Conservation (phyloP, 768 basidiomycete species). For the Mycena epipterygia region DNA sequence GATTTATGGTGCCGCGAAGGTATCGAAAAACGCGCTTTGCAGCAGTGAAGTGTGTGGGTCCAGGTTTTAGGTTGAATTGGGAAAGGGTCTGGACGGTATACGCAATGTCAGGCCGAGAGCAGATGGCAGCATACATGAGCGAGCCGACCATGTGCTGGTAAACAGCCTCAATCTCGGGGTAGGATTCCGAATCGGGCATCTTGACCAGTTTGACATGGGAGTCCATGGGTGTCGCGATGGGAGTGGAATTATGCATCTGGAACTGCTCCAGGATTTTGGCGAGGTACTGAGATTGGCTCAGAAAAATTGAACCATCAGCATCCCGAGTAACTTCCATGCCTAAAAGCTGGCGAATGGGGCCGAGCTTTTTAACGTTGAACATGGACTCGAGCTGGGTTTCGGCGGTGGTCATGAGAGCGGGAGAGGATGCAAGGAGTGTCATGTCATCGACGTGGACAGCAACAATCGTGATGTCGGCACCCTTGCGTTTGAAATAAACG, state of each 20-base stretch:
- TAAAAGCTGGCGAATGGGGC: conserved; percentile 35
- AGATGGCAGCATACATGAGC: conserved; percentile 46
- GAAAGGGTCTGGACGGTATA: conserved; percentile 42
- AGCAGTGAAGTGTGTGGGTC: conserved; percentile 8
- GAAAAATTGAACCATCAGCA: conserved; percentile 29
- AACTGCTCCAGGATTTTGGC: conserved; percentile 29
- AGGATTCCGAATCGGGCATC: conserved; percentile 16
- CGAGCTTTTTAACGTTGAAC: conserved; percentile 36
- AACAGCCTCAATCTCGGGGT: conserved; percentile 31
- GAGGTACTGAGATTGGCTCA: conserved; percentile 38
- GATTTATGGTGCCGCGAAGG: conserved; percentile 6
- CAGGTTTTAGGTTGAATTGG: conserved; percentile 38
- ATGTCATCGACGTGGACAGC: conserved; percentile 46
- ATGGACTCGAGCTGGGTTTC: conserved; percentile 32
- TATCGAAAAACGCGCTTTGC: conserved; percentile 5
- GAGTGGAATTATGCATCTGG: conserved; percentile 20
- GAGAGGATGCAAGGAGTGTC: conserved; percentile 32
- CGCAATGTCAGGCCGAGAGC: conserved; percentile 50
- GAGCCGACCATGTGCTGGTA: conserved; percentile 44
- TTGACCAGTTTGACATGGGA: conserved; percentile 16
- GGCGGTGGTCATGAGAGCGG: not conserved
- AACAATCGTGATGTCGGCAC: too few species aligned
- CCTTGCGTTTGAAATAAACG: conserved; percentile 32
- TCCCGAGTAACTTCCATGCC: conserved; percentile 41
- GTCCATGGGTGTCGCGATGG: conserved; percentile 11